phyloP scores from a whole-genome alignment of 805 yeast species.

The Ogataea polymorpha region DNA sequence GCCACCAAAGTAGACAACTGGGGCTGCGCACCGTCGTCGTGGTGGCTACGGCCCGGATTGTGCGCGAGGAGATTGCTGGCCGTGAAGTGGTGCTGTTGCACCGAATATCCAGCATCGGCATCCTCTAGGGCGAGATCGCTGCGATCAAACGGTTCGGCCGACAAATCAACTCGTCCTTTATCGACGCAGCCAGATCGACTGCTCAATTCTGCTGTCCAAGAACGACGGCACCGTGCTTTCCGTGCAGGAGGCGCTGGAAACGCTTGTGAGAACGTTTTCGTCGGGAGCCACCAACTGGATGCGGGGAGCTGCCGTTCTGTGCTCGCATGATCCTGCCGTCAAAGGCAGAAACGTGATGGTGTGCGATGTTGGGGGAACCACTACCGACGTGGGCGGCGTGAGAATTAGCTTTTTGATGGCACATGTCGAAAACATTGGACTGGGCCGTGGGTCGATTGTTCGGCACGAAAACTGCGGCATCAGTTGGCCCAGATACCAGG shows the following conservation, averaged over 20 bases:
- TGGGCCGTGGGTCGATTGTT: constrained; percentile 8
- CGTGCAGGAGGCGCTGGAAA: constrained; percentile 5
- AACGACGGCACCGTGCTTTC: constrained; percentile 9
- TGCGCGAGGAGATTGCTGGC: constrained; percentile 3
- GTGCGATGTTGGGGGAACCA: constrained; percentile 10
- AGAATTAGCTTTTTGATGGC: constrained; percentile 9
- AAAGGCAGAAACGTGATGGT: constrained; percentile 5
- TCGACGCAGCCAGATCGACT: constrained; percentile 4
- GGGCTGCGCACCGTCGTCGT: constrained; percentile 5
- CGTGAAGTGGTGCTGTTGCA: constrained; percentile 9
- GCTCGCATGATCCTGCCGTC: constrained; percentile 6
- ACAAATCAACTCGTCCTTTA: constrained; percentile 4
- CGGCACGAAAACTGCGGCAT: constrained; percentile 2
- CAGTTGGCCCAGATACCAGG: constrained; percentile 7
- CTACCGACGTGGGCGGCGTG: constrained; percentile 11
- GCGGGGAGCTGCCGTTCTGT: constrained; percentile 9
- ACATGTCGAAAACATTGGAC: constrained; percentile 7
- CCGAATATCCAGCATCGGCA: constrained; percentile 5
- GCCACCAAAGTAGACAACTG: not conserved
- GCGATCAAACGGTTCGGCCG: constrained; percentile 7
- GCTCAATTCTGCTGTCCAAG: constrained; percentile 5
- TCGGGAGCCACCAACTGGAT: constrained; percentile 10
- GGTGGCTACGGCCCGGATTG: constrained; percentile 4
- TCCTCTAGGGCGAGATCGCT: constrained; percentile 8
- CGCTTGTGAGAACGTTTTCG: constrained; percentile 6